A percentile compares a stretch with the other conserved stretches of the same genome.
Conservation (phyloP, 2,329 filamentous ascomycete species). For the Aphanocladium album region DNA sequence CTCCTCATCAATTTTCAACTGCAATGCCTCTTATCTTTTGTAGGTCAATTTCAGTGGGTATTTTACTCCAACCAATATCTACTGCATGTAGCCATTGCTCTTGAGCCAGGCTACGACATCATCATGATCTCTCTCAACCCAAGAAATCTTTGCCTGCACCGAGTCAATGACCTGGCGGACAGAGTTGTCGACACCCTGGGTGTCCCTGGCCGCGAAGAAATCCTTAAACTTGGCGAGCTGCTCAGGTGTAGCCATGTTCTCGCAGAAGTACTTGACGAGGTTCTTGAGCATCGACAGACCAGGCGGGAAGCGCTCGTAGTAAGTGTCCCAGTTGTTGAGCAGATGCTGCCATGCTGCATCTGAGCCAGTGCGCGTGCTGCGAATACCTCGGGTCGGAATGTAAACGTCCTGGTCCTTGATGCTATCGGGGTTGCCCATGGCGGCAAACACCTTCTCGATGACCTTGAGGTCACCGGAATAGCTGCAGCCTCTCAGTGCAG, state of each 20-base stretch:
- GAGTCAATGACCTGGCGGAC: constrained; percentile 85
- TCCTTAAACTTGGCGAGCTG: constrained; percentile 70
- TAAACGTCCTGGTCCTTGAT: constrained; percentile 96
- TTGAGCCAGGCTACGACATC: constrained; percentile 61
- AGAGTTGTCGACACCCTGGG: constrained; percentile 78
- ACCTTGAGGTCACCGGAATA: constrained; percentile 71
- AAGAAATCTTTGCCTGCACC: constrained; percentile 77
- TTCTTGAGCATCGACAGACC: constrained; percentile 78
- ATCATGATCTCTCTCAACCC: constrained; percentile 69
- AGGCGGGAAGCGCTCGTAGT: constrained; percentile 72
- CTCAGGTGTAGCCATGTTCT: constrained; percentile 70
- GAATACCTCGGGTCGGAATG: constrained; percentile 75
- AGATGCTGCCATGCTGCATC: constrained; percentile 78
- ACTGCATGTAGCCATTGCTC: constrained; percentile 24
- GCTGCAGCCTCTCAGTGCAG: constrained; percentile 77
- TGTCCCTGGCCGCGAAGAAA: constrained; percentile 80
- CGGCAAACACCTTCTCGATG: constrained; percentile 71
- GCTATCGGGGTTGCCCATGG: constrained; percentile 65
- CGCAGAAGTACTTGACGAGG: constrained; percentile 77
- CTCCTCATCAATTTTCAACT: not conserved
- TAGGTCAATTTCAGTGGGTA: not conserved
- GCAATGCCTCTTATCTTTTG: not conserved
- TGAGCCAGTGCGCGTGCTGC: constrained; percentile 72
- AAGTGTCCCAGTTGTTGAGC: constrained; percentile 73
- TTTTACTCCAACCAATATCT: not conserved